These are phyloP conservation scores for Rhizopus microsporus DNA, from an alignment of 371 early-diverging fungal genomes.

Conservation along the genomic window DNA sequence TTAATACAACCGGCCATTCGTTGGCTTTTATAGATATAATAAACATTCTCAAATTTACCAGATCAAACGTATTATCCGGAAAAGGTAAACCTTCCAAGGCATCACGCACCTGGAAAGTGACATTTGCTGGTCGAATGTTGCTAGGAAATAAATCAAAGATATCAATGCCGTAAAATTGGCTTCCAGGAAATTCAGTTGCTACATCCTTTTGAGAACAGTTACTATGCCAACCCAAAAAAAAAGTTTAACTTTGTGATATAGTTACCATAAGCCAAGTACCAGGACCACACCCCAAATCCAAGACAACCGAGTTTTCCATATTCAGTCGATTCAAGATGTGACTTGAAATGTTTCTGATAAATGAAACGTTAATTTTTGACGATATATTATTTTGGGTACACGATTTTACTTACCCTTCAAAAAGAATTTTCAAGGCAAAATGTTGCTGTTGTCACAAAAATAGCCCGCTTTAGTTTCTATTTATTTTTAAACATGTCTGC, in stretches of 20 bases:
- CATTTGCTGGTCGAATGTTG: slow-evolving; percentile 48
- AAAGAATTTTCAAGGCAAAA: slow-evolving; percentile 34
- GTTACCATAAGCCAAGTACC: slow-evolving; percentile 60
- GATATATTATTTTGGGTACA: neutral
- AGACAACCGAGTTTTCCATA: slow-evolving; percentile 20
- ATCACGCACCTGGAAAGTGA: slow-evolving; percentile 47
- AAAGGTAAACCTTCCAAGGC: slow-evolving; percentile 55
- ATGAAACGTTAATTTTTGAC: neutral
- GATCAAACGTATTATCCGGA: slow-evolving; percentile 60
- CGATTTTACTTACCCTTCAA: slow-evolving; percentile 22
- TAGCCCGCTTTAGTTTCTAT: slow-evolving; percentile 9
- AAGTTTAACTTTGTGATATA: neutral
- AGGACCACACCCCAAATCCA: slow-evolving; percentile 57
- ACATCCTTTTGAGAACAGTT: slow-evolving; percentile 39
- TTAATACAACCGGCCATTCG: slow-evolving; percentile 51
- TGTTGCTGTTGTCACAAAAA: slow-evolving; percentile 24
- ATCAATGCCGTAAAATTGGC: slow-evolving; percentile 58
- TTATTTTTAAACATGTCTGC: neutral
- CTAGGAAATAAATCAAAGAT: slow-evolving; percentile 57
- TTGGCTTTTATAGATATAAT: slow-evolving; percentile 48
- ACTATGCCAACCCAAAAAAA: neutral
- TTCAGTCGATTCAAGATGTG: slow-evolving; percentile 3
- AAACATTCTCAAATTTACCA: slow-evolving; percentile 58
- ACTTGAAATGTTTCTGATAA: slow-evolving; percentile 15
- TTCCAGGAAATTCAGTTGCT: slow-evolving; percentile 57